These are phyloP conservation scores for Podospora pseudocomata DNA, from an alignment of 495 filamentous ascomycete species.

Conservation along the genomic window DNA sequence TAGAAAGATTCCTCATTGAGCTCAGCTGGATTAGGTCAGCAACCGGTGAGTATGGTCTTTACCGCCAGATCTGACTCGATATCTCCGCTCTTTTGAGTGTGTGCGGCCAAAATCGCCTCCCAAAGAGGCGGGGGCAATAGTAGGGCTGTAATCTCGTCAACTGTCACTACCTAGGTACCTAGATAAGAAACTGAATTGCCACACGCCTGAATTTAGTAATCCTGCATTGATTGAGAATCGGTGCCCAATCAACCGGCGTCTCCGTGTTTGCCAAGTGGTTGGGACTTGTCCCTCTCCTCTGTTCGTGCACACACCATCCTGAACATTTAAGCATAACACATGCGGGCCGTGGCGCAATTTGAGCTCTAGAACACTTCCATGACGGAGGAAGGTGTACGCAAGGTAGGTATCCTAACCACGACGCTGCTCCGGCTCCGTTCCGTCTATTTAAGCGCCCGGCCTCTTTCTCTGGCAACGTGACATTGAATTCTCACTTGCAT, in stretches of 20 bases:
- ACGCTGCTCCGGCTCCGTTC: not conserved
- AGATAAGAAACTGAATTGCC: no score
- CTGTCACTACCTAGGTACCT: not conserved
- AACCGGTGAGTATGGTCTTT: not conserved
- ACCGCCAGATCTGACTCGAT: not conserved
- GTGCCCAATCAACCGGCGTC: not conserved
- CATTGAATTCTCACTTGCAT: not conserved
- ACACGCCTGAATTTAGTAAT: not conserved
- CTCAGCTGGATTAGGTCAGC: not conserved
- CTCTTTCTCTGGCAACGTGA: not conserved
- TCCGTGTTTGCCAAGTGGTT: not conserved
- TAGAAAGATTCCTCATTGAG: not conserved
- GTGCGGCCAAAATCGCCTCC: not conserved
- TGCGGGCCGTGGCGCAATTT: not conserved
- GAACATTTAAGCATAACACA: not conserved
- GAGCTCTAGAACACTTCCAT: not conserved
- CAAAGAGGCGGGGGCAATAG: not conserved
- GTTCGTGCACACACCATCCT: not conserved
- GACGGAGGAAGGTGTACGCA: no score
- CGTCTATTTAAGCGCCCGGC: not conserved
- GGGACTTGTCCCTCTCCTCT: not conserved
- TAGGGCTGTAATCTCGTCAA: not conserved
- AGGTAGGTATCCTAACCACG: not conserved
- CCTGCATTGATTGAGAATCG: not conserved
- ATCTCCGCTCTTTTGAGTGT: not conserved